phyloP scores from a whole-genome alignment of 1,284 basidiomycete species.

The Coniferiporia weirii region DNA sequence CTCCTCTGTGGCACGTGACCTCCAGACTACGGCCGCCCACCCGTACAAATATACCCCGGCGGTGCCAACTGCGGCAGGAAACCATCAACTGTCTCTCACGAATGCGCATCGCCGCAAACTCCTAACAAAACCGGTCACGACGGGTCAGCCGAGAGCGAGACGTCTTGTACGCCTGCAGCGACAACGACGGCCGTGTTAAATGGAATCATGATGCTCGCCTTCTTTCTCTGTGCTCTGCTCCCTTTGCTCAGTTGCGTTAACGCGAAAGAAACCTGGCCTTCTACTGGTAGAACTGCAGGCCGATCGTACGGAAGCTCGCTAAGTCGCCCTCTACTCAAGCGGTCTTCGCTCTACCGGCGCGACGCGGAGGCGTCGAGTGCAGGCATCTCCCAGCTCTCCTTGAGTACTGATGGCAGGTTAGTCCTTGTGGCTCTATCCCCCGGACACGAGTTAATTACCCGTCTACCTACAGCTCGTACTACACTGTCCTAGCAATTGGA shows the following conservation, averaged over 20 bases:
- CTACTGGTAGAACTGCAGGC: background rate
- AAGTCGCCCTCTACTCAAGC: background rate
- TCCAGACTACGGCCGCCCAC: background rate
- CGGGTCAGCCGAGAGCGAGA: background rate
- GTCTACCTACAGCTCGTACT: constrained; percentile 51
- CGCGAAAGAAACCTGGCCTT: background rate
- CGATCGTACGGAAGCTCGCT: background rate
- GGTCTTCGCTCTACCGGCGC: background rate
- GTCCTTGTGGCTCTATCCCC: background rate
- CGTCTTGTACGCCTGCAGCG: background rate
- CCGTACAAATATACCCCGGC: too few relatives aligned
- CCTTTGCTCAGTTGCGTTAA: background rate
- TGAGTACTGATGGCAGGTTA: constrained; percentile 12
- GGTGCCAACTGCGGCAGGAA: too few relatives aligned
- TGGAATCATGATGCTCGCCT: constrained; percentile 1
- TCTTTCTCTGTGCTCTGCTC: background rate
- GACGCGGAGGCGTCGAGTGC: background rate
- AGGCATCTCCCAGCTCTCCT: constrained; percentile 1
- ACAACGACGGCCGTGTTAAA: background rate
- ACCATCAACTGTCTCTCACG: background rate
- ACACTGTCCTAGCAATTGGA: constrained; percentile 51
- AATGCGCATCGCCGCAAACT: background rate
- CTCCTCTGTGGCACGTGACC: background rate
- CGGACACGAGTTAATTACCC: background rate
- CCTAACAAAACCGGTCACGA: background rate